These are phyloP conservation scores for Triticum dicoccoides DNA, from an alignment of 176 grass and related monocot species.

Conservation along the genomic window DNA sequence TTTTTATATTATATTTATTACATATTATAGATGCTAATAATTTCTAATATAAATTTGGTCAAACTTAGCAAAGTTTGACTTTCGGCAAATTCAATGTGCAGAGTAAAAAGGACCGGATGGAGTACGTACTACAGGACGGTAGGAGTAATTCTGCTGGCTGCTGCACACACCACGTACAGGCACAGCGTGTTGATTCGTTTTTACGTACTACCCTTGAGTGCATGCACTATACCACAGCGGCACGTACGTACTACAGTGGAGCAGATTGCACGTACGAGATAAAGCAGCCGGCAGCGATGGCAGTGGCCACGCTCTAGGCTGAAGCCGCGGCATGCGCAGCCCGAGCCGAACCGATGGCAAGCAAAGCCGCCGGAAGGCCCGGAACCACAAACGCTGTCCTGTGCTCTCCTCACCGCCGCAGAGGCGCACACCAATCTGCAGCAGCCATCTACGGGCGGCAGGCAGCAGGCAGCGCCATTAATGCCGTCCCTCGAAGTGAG, in stretches of 20 bases:
- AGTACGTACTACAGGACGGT: not conserved
- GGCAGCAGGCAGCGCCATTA: not conserved
- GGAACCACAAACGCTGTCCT: not conserved
- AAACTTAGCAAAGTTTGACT: too few species aligned
- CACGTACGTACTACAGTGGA: not conserved
- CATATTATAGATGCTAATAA: too few species aligned
- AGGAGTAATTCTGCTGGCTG: too few species aligned
- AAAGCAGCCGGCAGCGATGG: not conserved
- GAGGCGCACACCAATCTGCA: not conserved
- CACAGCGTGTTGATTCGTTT: too few species aligned
- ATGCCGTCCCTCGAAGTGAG: slow-evolving; percentile 8
- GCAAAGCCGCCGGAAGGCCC: not conserved
- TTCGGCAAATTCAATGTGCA: too few species aligned
- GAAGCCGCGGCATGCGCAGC: too few species aligned
- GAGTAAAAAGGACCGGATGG: too few species aligned
- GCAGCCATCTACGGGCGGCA: not conserved
- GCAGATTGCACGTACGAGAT: not conserved
- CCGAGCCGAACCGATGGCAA: not conserved
- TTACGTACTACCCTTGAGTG: too few species aligned
- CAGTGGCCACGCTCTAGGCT: too few species aligned
- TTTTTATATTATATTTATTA: too few species aligned
- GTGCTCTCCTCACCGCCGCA: not conserved
- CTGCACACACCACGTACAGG: too few species aligned
- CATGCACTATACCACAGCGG: not conserved
- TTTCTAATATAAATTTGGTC: too few species aligned